Conservation (phyloP, 2,329 filamentous ascomycete species). For the Aspergillus brasiliensis region DNA sequence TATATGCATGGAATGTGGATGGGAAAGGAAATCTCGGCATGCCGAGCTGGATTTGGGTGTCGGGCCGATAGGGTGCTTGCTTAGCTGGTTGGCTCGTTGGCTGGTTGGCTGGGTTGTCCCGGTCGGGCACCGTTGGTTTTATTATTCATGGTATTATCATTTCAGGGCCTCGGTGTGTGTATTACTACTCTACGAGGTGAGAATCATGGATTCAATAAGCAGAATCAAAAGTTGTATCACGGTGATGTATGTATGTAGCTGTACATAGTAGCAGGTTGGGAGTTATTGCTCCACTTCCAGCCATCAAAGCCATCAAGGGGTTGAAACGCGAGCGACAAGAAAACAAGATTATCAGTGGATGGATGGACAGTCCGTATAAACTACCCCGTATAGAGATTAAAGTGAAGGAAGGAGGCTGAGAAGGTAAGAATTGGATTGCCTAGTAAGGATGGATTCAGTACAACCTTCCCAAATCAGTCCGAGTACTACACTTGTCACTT, state of each 20-base stretch:
- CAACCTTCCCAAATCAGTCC: constrained; percentile 10
- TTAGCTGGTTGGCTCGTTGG: neutral
- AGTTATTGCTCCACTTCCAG: neutral
- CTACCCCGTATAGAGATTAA: no score
- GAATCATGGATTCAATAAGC: neutral
- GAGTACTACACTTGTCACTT: constrained; percentile 18
- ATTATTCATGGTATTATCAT: neutral
- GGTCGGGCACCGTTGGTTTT: neutral
- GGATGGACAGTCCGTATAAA: neutral
- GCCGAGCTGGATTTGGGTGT: constrained; percentile 10
- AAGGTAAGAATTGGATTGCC: neutral
- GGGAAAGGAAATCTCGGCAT: constrained; percentile 6
- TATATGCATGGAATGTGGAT: neutral
- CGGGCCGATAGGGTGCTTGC: neutral
- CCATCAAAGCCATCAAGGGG: neutral
- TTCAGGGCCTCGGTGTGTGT: neutral
- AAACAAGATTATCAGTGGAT: neutral
- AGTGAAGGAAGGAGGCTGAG: neutral
- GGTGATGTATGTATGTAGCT: neutral
- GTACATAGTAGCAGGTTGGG: neutral
- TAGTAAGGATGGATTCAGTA: neutral
- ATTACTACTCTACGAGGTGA: neutral
- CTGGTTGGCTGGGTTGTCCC: neutral
- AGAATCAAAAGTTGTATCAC: neutral
- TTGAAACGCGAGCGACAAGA: neutral